A percentile compares a stretch with the other conserved stretches of the same genome.
These are phyloP conservation scores for Aspergillus uvarum DNA, from an alignment of 2,329 filamentous ascomycete species.

Conservation along the genomic window DNA sequence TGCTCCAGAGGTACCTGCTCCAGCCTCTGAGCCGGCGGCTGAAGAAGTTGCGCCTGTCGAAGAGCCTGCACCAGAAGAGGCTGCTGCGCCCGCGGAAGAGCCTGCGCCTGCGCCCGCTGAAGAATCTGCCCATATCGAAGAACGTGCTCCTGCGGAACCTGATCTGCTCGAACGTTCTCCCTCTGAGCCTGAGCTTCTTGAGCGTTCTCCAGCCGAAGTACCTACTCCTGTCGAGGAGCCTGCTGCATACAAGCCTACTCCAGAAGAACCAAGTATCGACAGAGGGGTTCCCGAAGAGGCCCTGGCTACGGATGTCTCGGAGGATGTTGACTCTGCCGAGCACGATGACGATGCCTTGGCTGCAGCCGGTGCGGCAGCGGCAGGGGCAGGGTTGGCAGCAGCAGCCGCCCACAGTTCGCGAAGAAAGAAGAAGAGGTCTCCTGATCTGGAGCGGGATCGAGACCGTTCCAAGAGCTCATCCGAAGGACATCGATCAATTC, in stretches of 20 bases:
- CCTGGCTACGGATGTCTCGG: slow-evolving; percentile 1
- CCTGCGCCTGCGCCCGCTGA: not conserved
- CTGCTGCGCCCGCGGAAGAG: slow-evolving; percentile 8
- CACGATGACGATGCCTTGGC: slow-evolving; percentile 7
- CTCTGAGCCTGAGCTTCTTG: slow-evolving; percentile 1
- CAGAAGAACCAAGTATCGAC: slow-evolving; percentile 10
- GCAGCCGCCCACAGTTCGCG: slow-evolving; percentile 21
- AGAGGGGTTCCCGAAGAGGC: slow-evolving; percentile 10
- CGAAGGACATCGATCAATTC: slow-evolving; percentile 31
- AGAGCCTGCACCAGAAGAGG: slow-evolving; percentile 10
- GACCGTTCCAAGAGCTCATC: slow-evolving; percentile 39
- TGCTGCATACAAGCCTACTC: not conserved
- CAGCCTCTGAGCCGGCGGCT: not conserved
- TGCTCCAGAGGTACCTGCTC: not conserved
- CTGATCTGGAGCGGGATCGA: slow-evolving; percentile 33
- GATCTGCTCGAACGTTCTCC: not conserved
- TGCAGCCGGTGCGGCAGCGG: slow-evolving; percentile 5
- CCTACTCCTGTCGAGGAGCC: not conserved
- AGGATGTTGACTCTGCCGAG: slow-evolving; percentile 2
- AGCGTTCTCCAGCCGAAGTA: slow-evolving; percentile 9
- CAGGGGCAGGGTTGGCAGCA: slow-evolving; percentile 12
- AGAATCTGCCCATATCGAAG: slow-evolving; percentile 12
- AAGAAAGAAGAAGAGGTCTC: slow-evolving; percentile 34
- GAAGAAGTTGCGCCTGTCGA: slow-evolving; percentile 17
- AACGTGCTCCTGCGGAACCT: slow-evolving; percentile 3